Conservation (phyloP, 768 basidiomycete genomes). For the Daedaleopsis nitida region DNA sequence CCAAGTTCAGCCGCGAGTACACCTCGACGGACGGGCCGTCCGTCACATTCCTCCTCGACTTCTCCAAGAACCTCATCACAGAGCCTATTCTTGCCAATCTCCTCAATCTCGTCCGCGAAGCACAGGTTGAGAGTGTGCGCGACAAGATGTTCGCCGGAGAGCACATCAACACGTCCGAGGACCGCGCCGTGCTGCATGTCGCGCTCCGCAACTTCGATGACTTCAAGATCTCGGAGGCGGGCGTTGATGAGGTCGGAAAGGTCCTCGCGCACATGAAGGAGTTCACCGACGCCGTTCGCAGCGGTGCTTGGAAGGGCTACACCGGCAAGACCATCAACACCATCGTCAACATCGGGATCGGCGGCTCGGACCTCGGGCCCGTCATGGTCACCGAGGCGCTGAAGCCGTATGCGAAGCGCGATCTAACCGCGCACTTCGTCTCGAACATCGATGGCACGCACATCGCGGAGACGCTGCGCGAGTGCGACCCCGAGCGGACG, state of each 20-base stretch:
- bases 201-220: constrained; percentile 55
- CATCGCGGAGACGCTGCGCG: constrained; percentile 81
- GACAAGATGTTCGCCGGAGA: constrained; percentile 95
- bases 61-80: constrained; percentile 95
- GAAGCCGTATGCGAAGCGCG: constrained; percentile 89
- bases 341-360: constrained; percentile 98
- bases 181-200: constrained; percentile 69
- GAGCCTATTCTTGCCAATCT: constrained; percentile 79
- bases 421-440: constrained; percentile 85
- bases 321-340: constrained; percentile 93
- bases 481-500: constrained; percentile 88
- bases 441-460: constrained; percentile 99
- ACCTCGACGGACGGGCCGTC: constrained; percentile 62
- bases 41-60: constrained; percentile 89
- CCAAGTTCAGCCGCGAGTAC: constrained; percentile 81
- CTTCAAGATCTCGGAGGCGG: background rate
- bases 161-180: constrained; percentile 99
- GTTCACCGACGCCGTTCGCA: constrained; percentile 84
- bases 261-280: constrained; percentile 93
- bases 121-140: constrained; percentile 78
- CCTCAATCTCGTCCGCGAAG: constrained; percentile 81
- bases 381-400: constrained; percentile 99
- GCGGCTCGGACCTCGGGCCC: constrained; percentile 96
- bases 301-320: constrained; percentile 99
- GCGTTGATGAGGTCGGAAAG: constrained; percentile 58